Conservation (phyloP, 306 rosid species). For the Neltuma alba region DNA sequence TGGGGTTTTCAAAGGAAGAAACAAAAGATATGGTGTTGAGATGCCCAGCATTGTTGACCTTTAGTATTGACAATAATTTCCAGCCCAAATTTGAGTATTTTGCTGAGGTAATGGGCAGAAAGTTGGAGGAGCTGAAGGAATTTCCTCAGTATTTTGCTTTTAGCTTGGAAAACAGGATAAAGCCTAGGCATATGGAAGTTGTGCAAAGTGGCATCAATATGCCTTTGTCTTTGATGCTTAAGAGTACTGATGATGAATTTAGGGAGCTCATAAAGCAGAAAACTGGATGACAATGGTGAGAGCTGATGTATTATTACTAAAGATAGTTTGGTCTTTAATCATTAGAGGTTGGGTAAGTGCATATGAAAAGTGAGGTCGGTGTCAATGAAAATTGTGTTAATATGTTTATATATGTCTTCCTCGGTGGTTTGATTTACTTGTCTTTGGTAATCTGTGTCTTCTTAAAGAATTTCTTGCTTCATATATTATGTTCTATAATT, state of each 20-base stretch:
- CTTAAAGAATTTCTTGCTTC: neutral
- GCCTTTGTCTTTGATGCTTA: conserved; percentile 78
- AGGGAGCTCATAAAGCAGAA: conserved; percentile 44
- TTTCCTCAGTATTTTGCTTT: conserved; percentile 92
- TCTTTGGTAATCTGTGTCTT: neutral
- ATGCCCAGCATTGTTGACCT: conserved; percentile 80
- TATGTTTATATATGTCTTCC: neutral
- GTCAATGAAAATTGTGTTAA: neutral
- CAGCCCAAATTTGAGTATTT: conserved; percentile 79
- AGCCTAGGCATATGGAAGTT: conserved; percentile 71
- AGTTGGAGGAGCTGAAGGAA: conserved; percentile 65
- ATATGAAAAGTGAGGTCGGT: neutral
- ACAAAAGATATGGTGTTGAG: conserved; percentile 67
- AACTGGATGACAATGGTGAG: conserved; percentile 25
- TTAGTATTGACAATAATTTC: conserved; percentile 81
- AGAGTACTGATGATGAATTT: conserved; percentile 79
- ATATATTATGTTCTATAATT: neutral
- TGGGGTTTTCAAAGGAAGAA: conserved; percentile 65
- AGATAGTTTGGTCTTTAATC: neutral
- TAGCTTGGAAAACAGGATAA: conserved; percentile 91
- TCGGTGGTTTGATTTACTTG: neutral
- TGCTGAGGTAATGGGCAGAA: conserved; percentile 58
- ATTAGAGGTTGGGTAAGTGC: neutral
- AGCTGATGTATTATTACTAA: neutral
- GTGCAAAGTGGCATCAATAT: conserved; percentile 52